Percentiles rank a stretch among this genome's conserved stretches.
These are phyloP conservation scores for Actinomortierella wolfii DNA, from an alignment of 371 early-diverging fungal species.

Conservation along the genomic window DNA sequence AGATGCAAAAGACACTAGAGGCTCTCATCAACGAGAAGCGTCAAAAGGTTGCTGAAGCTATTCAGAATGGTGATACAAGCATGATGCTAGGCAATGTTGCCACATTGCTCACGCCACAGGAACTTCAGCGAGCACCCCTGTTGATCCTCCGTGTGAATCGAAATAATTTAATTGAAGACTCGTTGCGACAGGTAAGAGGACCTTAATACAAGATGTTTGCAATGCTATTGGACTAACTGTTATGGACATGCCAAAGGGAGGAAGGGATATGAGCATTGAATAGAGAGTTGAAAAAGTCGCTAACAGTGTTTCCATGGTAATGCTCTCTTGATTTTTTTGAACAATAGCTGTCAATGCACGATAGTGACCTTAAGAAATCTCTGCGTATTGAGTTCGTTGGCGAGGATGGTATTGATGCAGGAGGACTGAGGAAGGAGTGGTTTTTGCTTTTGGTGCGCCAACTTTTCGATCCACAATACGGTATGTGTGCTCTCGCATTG, in stretches of 20 bases:
- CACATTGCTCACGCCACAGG: constrained; percentile 29
- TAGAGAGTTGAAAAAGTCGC: too few relatives aligned
- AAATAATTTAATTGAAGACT: constrained; percentile 86
- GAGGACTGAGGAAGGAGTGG: constrained; percentile 97
- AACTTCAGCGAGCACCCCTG: constrained; percentile 80
- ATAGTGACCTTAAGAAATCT: constrained; percentile 84
- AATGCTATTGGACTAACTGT: not conserved
- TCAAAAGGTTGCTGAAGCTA: constrained; percentile 12
- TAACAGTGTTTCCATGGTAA: too few relatives aligned
- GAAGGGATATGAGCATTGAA: not conserved
- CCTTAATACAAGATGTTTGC: not conserved
- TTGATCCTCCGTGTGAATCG: constrained; percentile 82
- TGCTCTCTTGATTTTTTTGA: too few relatives aligned
- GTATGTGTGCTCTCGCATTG: constrained; percentile 42
- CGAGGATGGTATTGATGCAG: constrained; percentile 94
- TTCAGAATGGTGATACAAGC: constrained; percentile 11
- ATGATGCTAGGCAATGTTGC: not conserved
- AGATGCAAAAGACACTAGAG: constrained; percentile 55
- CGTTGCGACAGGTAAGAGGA: constrained; percentile 63
- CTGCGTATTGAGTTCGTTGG: constrained; percentile 86
- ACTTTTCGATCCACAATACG: constrained; percentile 91
- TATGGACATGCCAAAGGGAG: not conserved
- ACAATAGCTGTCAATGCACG: constrained; percentile 62
- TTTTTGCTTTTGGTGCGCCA: constrained; percentile 89
- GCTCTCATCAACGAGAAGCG: constrained; percentile 28